Conservation (phyloP, 805 yeast species). For the Kazachstania kunashirensis region DNA sequence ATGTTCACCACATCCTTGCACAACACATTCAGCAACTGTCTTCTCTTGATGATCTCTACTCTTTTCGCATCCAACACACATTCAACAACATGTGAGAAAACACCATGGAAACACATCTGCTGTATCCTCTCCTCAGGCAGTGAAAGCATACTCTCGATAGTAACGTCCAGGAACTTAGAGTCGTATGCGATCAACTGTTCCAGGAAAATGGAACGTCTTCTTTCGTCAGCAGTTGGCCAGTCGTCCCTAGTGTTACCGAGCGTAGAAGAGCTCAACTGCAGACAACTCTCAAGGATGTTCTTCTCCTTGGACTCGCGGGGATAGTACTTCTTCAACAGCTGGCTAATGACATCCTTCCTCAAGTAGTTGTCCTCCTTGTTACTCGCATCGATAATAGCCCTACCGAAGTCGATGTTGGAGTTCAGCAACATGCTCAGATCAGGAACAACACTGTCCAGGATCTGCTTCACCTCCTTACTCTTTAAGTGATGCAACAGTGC, state of each 20-base stretch:
- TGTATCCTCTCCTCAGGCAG: conserved; percentile 51
- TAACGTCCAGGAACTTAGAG: conserved; percentile 43
- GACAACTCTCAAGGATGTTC: conserved; percentile 57
- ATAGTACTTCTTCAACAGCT: conserved; percentile 37
- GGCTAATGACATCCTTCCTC: conserved; percentile 48
- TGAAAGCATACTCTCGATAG: conserved; percentile 50
- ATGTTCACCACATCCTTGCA: conserved; percentile 47
- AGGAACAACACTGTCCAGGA: conserved; percentile 58
- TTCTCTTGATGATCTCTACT: conserved; percentile 45
- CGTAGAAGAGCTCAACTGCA: conserved; percentile 59
- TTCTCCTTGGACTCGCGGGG: conserved; percentile 30
- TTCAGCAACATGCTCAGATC: conserved; percentile 51
- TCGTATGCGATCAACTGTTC: conserved; percentile 68
- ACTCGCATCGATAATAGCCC: conserved; percentile 58
- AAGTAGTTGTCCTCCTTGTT: conserved; percentile 46
- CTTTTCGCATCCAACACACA: conserved; percentile 43
- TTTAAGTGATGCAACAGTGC: conserved; percentile 57
- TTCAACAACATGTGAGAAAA: conserved; percentile 83
- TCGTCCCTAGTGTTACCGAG: conserved; percentile 75
- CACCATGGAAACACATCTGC: conserved; percentile 81
- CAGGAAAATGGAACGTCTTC: conserved; percentile 65
- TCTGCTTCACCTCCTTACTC: conserved; percentile 50
- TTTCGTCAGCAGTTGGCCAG: conserved; percentile 88
- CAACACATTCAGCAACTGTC: conserved; percentile 58
- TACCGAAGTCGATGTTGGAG: conserved; percentile 62